A percentile compares a stretch with the other conserved stretches of the same genome.
Evolutionary conservation across 2,329 filamentous ascomycete species (phyloP).

Genomic region (Fusarium cyanostomum): DNA sequence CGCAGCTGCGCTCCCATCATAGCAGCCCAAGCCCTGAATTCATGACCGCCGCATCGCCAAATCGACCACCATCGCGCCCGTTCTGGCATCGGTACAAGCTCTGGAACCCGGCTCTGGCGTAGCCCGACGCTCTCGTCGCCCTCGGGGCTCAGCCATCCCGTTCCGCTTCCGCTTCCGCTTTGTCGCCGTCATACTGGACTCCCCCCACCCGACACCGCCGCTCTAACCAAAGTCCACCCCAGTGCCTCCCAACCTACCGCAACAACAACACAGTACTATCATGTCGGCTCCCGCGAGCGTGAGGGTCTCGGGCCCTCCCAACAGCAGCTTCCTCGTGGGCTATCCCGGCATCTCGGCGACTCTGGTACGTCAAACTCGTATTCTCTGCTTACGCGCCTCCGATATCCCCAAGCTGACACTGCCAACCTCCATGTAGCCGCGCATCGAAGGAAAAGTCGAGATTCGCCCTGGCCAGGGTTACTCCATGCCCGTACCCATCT

Average conservation of each 20-base stretch:
- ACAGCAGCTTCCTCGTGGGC: constrained; percentile 95
- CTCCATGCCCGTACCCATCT: constrained; percentile 89
- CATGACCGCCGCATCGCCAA: constrained; percentile 40
- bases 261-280: constrained; percentile 28
- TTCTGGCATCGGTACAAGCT: constrained; percentile 29
- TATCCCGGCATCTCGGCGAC: constrained; percentile 99
- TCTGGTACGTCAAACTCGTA: constrained; percentile 71
- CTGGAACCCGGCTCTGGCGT: constrained; percentile 29
- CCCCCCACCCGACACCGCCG: constrained; percentile 33
- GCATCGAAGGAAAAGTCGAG: constrained; percentile 97
- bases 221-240: constrained; percentile 17
- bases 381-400: constrained; percentile 27
- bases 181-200: constrained; percentile 32
- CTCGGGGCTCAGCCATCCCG: constrained; percentile 33
- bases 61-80: constrained; percentile 23
- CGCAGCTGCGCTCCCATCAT: constrained; percentile 25
- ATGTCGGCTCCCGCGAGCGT: constrained; percentile 63
- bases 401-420: constrained; percentile 30
- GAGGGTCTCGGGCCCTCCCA: constrained; percentile 95
- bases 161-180: constrained; percentile 29
- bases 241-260: constrained; percentile 25
- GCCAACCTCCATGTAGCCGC: constrained; percentile 67
- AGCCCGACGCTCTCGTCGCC: constrained; percentile 35
- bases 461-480: constrained; percentile 87
- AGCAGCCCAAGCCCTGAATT: constrained; percentile 26